Conservation (phyloP, 2,329 filamentous ascomycete genomes). For the Botrytis sinoallii region DNA sequence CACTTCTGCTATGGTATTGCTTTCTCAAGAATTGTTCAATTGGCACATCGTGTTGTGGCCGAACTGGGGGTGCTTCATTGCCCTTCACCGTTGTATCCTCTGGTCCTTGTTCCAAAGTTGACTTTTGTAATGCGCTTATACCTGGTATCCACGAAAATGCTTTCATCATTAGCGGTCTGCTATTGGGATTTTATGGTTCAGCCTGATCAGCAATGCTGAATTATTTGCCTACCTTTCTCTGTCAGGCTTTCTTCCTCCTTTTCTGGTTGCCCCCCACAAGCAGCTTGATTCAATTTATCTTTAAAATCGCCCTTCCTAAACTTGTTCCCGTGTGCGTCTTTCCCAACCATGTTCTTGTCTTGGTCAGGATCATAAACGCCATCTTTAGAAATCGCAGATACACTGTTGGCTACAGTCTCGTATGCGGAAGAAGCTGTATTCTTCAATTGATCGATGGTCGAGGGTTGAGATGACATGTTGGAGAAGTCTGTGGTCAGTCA, state of each 20-base stretch:
- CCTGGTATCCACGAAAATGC: conserved; percentile 30
- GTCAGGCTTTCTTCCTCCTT: conserved; percentile 24
- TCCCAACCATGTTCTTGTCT: conserved; percentile 24
- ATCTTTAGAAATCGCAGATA: conserved; percentile 13
- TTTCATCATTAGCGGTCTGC: conserved; percentile 24
- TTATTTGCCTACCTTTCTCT: conserved; percentile 27
- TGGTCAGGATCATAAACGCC: conserved; percentile 22
- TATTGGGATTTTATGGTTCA: background rate
- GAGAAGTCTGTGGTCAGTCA: background rate
- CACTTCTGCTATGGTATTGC: conserved; percentile 33
- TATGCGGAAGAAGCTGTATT: conserved; percentile 22
- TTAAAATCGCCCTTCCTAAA: conserved; percentile 30
- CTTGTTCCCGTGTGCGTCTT: conserved; percentile 27
- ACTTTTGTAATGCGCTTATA: conserved; percentile 22
- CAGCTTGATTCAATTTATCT: conserved; percentile 32
- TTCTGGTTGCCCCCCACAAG: conserved; percentile 15
- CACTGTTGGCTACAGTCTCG: conserved; percentile 21
- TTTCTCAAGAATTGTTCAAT: conserved; percentile 35
- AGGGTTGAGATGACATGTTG: conserved; percentile 31
- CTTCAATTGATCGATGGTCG: conserved; percentile 28
- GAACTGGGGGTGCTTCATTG: conserved; percentile 24
- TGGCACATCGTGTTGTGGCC: conserved; percentile 35
- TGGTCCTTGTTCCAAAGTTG: conserved; percentile 21
- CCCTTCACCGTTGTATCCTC: conserved; percentile 10
- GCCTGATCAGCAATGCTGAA: background rate